Evolutionary conservation across 352 stramenopile genomes (phyloP), one percentile per base, ranked within the genome.

Genomic region (Globisporangium spiculum): DNA sequence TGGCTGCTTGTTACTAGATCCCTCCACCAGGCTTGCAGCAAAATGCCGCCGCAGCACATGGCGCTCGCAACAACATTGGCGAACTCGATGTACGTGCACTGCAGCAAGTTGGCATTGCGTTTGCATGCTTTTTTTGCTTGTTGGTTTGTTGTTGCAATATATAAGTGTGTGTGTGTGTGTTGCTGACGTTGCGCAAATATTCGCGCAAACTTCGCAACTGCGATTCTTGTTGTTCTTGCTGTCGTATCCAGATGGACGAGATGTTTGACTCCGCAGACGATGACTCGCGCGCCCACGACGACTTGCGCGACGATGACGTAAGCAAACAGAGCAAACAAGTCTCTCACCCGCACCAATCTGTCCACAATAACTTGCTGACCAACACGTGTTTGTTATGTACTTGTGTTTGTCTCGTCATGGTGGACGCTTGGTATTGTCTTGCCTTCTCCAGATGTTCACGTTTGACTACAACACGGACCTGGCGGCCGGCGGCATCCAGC

Each of bases 231-330:
- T 32, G 56, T 22, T 22, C 30, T 32, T 34, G 26, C 22, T 64
- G 53, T 36, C 26, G 32, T 8, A 16, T 59, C 8, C 58, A 71
- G 66, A 69, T 72, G 67, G 67, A 72, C 59, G 84, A 90, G 52
- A 93, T 91, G 82, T 93, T 93, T 59, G 78, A 89, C 69, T 91
- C 85, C 50, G 75, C 74, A 4, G 83, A 75, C 22, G 86, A 92
- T 66, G 82, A 92, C 63, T 72, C 75, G 5, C 76, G 83, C 57
- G 77, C 86, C 30, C 77, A 90, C 52, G 78, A 88, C 62, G 81
- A 91, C 71, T 73, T 77, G 70, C 65, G 75, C 14, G 60, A 71
- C 27, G 26, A 63, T 22, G 48, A 58, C 20, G 62, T 63, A 36
- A 72, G 60, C 44, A 30, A 44, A 44, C 6, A 20, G n/a, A 32